A percentile compares a stretch with the other conserved stretches of the same genome.
These are phyloP conservation scores for Podospora pseudoanserina DNA, from an alignment of 495 filamentous ascomycete genomes.

Conservation along the genomic window DNA sequence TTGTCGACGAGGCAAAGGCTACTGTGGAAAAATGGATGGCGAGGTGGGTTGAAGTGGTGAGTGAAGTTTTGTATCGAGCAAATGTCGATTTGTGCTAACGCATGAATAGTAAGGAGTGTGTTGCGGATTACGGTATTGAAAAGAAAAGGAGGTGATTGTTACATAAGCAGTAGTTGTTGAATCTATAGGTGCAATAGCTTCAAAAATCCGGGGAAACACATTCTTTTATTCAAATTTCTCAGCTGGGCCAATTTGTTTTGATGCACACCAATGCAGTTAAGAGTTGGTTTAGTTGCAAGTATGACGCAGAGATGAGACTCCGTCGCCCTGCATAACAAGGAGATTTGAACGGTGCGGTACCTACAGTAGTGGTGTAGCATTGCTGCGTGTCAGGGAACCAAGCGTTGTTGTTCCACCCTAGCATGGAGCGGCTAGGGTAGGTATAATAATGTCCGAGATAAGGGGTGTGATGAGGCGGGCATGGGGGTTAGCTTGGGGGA, in stretches of 20 bases:
- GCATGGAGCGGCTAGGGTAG: background rate
- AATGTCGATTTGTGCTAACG: background rate
- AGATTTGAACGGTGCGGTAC: background rate
- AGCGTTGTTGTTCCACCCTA: background rate
- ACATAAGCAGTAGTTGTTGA: background rate
- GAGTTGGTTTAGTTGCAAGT: background rate
- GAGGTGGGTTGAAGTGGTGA: slow-evolving; percentile 47
- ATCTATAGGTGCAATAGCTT: background rate
- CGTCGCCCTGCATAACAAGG: background rate
- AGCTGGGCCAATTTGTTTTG: no score
- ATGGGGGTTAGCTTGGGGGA: background rate
- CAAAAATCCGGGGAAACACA: background rate
- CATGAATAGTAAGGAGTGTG: background rate
- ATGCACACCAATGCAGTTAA: background rate
- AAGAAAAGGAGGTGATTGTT: background rate
- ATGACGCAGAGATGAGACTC: background rate
- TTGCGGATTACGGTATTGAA: background rate
- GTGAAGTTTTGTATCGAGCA: background rate
- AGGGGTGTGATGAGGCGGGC: background rate
- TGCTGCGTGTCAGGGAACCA: background rate
- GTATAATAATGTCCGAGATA: background rate
- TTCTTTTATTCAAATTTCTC: background rate
- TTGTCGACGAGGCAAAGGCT: slow-evolving; percentile 67
- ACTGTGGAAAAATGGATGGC: slow-evolving; percentile 66
- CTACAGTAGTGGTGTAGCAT: background rate